These are phyloP conservation scores for Carallia brachiata DNA, from an alignment of 345 rosid genomes.

Conservation along the genomic window DNA sequence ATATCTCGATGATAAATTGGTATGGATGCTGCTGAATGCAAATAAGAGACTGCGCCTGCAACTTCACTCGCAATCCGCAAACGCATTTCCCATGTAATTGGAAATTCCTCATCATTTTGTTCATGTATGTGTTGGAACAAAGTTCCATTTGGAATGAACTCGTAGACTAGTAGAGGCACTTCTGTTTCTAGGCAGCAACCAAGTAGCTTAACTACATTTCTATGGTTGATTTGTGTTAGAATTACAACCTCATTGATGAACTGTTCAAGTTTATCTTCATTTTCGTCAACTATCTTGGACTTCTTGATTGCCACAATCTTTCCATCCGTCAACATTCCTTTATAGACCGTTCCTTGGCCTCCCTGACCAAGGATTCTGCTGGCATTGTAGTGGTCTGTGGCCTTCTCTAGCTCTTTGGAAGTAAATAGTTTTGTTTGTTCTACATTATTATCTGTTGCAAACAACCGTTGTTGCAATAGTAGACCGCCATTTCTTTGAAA, in stretches of 20 bases:
- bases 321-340: background rate
- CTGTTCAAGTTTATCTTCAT: background rate
- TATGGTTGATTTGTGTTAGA: background rate
- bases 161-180: background rate
- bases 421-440: background rate
- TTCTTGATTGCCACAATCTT: slow-evolving; percentile 1
- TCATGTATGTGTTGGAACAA: background rate
- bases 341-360: slow-evolving; percentile 2
- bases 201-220: background rate
- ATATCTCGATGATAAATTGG: slow-evolving; percentile 3
- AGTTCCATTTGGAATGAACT: background rate
- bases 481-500: background rate
- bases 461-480: background rate
- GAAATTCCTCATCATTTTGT: background rate
- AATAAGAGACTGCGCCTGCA: slow-evolving; percentile 2
- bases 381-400: background rate
- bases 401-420: background rate
- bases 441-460: background rate
- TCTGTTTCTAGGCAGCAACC: background rate
- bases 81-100: background rate
- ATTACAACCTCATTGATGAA: slow-evolving; percentile 1
- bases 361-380: background rate
- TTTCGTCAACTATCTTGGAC: background rate
- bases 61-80: background rate
- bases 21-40: slow-evolving; percentile 5